phyloP scores from a whole-genome alignment of 1,284 basidiomycete genomes.

The Austroboletus niveus region DNA sequence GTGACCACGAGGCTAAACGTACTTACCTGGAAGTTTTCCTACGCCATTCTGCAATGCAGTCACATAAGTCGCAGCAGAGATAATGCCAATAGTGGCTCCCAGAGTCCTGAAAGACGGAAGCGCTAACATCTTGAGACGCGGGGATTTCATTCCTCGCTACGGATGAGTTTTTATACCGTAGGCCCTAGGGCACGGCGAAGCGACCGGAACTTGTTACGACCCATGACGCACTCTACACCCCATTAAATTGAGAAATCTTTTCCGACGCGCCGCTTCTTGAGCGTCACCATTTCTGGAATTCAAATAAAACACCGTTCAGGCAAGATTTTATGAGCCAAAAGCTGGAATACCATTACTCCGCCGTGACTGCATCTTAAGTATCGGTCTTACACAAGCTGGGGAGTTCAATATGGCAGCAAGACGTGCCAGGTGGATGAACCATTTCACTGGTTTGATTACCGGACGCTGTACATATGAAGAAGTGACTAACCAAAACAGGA shows the following conservation, averaged over 20 bases:
- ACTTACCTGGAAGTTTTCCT: constrained; percentile 31
- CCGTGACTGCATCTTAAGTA: too few relatives aligned
- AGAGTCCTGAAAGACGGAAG: constrained; percentile 5
- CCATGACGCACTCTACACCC: background rate
- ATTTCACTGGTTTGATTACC: too few relatives aligned
- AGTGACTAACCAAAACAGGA: constrained; percentile 13
- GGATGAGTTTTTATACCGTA: background rate
- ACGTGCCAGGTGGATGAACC: too few relatives aligned
- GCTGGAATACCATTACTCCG: too few relatives aligned
- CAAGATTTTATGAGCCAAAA: too few relatives aligned
- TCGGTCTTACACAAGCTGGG: too few relatives aligned
- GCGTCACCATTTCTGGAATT: too few relatives aligned
- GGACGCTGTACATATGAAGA: background rate
- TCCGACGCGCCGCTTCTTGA: too few relatives aligned
- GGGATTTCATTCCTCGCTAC: background rate
- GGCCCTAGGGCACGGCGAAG: background rate
- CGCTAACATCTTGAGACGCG: constrained; percentile 11
- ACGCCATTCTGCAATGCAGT: constrained; percentile 30
- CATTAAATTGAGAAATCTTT: too few relatives aligned
- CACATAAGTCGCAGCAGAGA: constrained; percentile 14
- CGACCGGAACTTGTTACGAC: background rate
- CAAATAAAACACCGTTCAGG: too few relatives aligned
- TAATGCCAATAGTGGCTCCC: constrained; percentile 8
- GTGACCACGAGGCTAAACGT: background rate
- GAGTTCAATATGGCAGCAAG: too few relatives aligned